These are phyloP conservation scores for Steccherinum ochraceum DNA, from an alignment of 768 basidiomycete genomes.

Conservation along the genomic window DNA sequence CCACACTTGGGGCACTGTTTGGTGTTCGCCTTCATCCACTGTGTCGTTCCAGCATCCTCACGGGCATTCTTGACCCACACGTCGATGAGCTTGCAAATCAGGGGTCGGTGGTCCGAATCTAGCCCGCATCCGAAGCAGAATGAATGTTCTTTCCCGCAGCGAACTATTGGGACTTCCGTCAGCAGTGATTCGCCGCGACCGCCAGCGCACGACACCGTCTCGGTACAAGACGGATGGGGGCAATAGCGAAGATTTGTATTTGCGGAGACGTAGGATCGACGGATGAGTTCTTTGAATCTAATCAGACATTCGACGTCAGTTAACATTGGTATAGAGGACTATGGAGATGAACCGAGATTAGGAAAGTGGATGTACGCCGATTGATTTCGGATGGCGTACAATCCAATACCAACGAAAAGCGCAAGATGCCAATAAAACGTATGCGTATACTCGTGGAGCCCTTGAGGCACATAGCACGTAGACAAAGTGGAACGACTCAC, in stretches of 20 bases:
- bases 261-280: conserved; percentile 87
- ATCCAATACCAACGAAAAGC: too few species aligned
- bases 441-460: too few species aligned
- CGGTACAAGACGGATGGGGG: conserved; percentile 89
- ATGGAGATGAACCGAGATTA: not conserved
- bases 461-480: too few species aligned
- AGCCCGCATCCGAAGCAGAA: conserved; percentile 96
- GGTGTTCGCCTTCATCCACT: conserved; percentile 99
- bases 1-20: conserved; percentile 94
- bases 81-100: conserved; percentile 79
- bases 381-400: too few species aligned
- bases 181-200: conserved; percentile 65
- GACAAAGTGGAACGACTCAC: not conserved
- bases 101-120: conserved; percentile 88
- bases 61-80: conserved; percentile 95
- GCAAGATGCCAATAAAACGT: too few species aligned
- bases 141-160: conserved; percentile 69
- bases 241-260: conserved; percentile 84
- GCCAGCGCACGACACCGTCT: conserved; percentile 79
- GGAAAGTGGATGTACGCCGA: too few species aligned
- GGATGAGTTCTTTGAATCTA: conserved; percentile 63
- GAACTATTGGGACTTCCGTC: conserved; percentile 82
- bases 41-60: conserved; percentile 96
- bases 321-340: not conserved
- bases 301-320: not conserved